A percentile compares a stretch with the other conserved stretches of the same genome.
phyloP scores from a whole-genome alignment of 108 stramenopile species.

The Cylindrotheca closterium region DNA sequence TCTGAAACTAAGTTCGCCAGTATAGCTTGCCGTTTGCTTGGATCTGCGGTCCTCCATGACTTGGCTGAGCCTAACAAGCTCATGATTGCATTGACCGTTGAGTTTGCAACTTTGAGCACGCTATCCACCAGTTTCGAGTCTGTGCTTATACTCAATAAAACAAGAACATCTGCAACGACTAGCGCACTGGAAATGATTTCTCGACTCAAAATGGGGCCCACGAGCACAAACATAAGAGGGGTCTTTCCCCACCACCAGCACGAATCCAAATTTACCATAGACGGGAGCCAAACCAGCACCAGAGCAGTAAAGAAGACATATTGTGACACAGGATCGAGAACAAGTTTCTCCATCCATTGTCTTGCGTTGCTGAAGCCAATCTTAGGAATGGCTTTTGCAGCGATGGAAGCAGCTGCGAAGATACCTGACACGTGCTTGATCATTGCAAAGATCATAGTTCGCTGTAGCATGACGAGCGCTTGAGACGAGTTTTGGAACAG shows the following conservation, averaged over 20 bases:
- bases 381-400: slow-evolving; percentile 63
- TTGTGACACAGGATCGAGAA: slow-evolving; percentile 73
- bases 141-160: slow-evolving; percentile 41
- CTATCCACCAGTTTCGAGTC: slow-evolving; percentile 12
- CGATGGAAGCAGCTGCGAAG: slow-evolving; percentile 51
- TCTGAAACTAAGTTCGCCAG: slow-evolving; percentile 64
- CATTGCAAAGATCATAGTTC: slow-evolving; percentile 70
- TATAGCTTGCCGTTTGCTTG: slow-evolving; percentile 60
- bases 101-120: slow-evolving; percentile 24
- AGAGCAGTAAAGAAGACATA: slow-evolving; percentile 80
- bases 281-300: slow-evolving; percentile 67
- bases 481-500: slow-evolving; percentile 6
- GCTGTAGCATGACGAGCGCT: slow-evolving; percentile 42
- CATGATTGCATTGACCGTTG: slow-evolving; percentile 67
- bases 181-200: slow-evolving; percentile 61
- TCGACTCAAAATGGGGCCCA: slow-evolving; percentile 67
- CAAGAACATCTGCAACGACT: slow-evolving; percentile 71
- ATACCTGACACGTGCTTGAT: slow-evolving; percentile 73
- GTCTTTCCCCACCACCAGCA: slow-evolving; percentile 46
- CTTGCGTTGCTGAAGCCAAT: slow-evolving; percentile 61
- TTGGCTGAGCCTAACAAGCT: slow-evolving; percentile 54
- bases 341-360: slow-evolving; percentile 57
- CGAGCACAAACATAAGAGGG: slow-evolving; percentile 14
- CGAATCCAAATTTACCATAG: slow-evolving; percentile 5
- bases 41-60: slow-evolving; percentile 66